phyloP scores from a whole-genome alignment of 164 flowering plant species.

The Magnolia officinalis region DNA sequence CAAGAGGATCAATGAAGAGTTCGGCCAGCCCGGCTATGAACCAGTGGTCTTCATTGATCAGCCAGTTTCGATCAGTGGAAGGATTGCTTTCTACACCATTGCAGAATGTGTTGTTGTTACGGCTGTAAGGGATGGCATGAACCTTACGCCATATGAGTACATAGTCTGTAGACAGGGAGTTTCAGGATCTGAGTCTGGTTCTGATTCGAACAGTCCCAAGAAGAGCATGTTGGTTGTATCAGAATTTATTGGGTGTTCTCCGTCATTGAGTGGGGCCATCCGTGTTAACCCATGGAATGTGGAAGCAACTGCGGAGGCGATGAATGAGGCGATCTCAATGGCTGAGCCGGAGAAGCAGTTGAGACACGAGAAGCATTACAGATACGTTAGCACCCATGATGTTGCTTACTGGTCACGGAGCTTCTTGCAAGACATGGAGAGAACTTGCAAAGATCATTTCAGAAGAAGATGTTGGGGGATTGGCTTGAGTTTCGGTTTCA shows the following conservation, averaged over 20 bases:
- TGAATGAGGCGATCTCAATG: slow-evolving; percentile 68
- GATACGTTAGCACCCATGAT: slow-evolving; percentile 73
- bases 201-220: slow-evolving; percentile 36
- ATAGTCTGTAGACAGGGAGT: slow-evolving; percentile 61
- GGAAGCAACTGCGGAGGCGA: slow-evolving; percentile 68
- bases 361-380: slow-evolving; percentile 79
- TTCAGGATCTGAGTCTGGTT: slow-evolving; percentile 28
- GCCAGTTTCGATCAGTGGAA: slow-evolving; percentile 55
- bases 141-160: slow-evolving; percentile 75
- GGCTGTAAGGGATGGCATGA: slow-evolving; percentile 86
- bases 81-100: slow-evolving; percentile 57
- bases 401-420: slow-evolving; percentile 76
- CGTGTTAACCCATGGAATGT: slow-evolving; percentile 77
- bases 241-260: slow-evolving; percentile 81
- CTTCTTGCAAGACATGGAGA: slow-evolving; percentile 74
- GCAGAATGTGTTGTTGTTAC: slow-evolving; percentile 81
- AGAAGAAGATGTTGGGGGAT: slow-evolving; percentile 74
- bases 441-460: slow-evolving; percentile 64
- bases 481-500: slow-evolving; percentile 68
- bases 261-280: slow-evolving; percentile 79
- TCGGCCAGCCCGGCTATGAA: slow-evolving; percentile 53
- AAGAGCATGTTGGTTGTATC: slow-evolving; percentile 81
- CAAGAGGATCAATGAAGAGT: slow-evolving; percentile 54
- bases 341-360: slow-evolving; percentile 63
- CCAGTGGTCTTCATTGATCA: slow-evolving; percentile 61